Percentiles rank a stretch among this genome's conserved stretches.
Conservation (phyloP, 2,329 filamentous ascomycete genomes). For the Sporothrix pallida region DNA sequence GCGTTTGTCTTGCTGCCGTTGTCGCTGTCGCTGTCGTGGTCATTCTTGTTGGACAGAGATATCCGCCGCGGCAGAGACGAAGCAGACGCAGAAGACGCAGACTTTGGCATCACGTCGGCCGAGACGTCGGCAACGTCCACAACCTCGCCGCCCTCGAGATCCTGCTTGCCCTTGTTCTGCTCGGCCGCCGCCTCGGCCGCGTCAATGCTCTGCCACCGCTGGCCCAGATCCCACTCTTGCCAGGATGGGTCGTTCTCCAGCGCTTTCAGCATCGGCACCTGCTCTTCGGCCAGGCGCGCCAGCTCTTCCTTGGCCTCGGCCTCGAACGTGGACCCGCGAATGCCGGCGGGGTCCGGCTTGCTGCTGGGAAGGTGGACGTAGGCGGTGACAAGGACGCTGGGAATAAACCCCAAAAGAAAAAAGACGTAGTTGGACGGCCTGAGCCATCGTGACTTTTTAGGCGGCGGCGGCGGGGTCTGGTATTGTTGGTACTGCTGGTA, state of each 20-base stretch:
- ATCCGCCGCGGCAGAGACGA: background rate
- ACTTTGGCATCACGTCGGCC: conserved; percentile 18
- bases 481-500: background rate
- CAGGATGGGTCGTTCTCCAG: conserved; percentile 35
- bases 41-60: background rate
- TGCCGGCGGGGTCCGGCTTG: background rate
- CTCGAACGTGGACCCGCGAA: conserved; percentile 33
- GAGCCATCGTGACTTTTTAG: background rate
- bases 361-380: background rate
- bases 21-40: no score
- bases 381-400: background rate
- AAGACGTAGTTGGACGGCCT: background rate
- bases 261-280: conserved; percentile 35
- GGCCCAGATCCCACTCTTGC: conserved; percentile 35
- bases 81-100: no score
- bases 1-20: no score
- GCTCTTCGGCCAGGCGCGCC: background rate
- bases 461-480: background rate
- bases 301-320: background rate
- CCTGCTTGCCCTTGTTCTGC: background rate
- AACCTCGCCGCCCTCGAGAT: background rate
- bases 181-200: background rate
- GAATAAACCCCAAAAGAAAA: background rate
- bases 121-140: conserved; percentile 31
- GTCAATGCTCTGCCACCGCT: conserved; percentile 24